Base-by-base conservation (phyloP, 192 early-diverging fungal genomes). In the Gaertneriomyces sp. region DNA sequence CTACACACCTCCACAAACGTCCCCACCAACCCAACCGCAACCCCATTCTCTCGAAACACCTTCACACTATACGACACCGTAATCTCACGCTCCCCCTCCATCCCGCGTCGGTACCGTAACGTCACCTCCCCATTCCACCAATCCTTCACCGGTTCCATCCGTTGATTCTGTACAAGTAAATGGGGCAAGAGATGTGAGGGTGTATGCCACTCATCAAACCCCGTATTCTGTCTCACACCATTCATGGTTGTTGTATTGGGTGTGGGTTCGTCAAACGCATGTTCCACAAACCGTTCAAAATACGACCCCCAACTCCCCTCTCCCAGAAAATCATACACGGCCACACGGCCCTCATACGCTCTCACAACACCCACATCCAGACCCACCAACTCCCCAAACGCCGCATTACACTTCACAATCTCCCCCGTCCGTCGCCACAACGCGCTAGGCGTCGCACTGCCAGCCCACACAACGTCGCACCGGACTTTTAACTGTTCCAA, bases 341-440 rank as follows among this genome's bases (percentile, higher is more conserved):
- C 59, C 33, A 81, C 65, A n/a, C 64, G 57, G 53, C 86, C 86
- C 41, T 91, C 91, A 41, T 81, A 79, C 25, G 25, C 25, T 2
- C 25, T 33, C 9, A 95, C 79, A 72, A 82, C 78, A 41, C 90
- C 87, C 49, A 91, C 74, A 14, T 89, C 87, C 39, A 95, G 83
- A 50, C 88, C 85, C 6, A 94, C 88, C 11, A 73, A 47, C 7
- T 70, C 39, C 4, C 92, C 93, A 82, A 95, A 95, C 76, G 91
- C 91, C 54, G 87, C 84, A 81, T 95, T 95, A 19, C 89, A 87
- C 62, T 91, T 93, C 78, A 90, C 93, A 38, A 95, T 92, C 69
- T 95, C 93, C 43, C 93, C 93, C 4, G 93, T 94, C 58, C 93
- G 85, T 33, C 93, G 84, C 93, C 93, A 95, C 50, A 94, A 76